Evolutionary conservation across 2,329 filamentous ascomycete species (phyloP).

Genomic region (Didymella segeticola): DNA sequence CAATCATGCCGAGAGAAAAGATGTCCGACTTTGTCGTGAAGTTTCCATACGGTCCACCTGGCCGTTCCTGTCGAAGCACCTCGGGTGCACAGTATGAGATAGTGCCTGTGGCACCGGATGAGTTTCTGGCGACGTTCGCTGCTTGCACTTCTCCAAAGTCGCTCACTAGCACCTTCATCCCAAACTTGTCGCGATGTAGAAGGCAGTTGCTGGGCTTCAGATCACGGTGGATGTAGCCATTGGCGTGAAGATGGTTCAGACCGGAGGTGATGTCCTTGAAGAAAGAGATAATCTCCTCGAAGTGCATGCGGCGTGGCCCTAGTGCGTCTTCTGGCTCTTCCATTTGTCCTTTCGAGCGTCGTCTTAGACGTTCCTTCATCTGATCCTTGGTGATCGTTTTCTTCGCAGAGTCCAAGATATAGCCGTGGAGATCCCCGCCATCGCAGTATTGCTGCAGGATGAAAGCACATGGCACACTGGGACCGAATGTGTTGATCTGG

Average conservation of each 20-base stretch:
- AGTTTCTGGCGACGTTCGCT: constrained; percentile 80
- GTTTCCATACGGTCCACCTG: constrained; percentile 79
- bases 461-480: constrained; percentile 91
- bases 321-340: constrained; percentile 66
- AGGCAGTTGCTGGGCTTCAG: constrained; percentile 96
- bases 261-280: constrained; percentile 96
- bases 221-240: constrained; percentile 95
- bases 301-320: constrained; percentile 65
- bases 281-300: constrained; percentile 95
- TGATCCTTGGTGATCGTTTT: constrained; percentile 76
- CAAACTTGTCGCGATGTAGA: constrained; percentile 75
- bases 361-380: constrained; percentile 84
- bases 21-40: constrained; percentile 98
- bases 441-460: constrained; percentile 99
- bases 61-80: constrained; percentile 72
- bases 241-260: constrained; percentile 84
- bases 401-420: constrained; percentile 74
- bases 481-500: constrained; percentile 81
- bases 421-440: constrained; percentile 85
- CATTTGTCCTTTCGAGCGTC: constrained; percentile 77
- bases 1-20: constrained; percentile 98
- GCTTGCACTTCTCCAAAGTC: constrained; percentile 97
- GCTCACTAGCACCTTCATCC: constrained; percentile 84
- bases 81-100: constrained; percentile 98
- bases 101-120: constrained; percentile 91